Evolutionary conservation across 129 eudicot species (phyloP).

Genomic region (Centrapalus pauciflorus): DNA sequence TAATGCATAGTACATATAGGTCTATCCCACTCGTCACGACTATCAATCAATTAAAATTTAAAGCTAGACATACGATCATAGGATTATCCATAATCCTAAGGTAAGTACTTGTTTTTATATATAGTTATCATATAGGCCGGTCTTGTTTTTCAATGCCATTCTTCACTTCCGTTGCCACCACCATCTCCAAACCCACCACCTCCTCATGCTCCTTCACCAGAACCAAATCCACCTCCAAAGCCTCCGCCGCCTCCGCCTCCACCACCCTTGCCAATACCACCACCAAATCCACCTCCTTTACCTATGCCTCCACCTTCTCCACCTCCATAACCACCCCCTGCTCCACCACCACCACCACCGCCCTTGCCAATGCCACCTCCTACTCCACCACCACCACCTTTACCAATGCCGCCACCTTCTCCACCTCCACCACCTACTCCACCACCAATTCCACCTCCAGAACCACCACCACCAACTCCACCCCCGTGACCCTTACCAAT

Average conservation of each 20-base stretch:
- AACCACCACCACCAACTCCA: background rate
- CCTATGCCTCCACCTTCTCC: background rate
- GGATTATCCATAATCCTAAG: too few relatives aligned
- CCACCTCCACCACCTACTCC: background rate
- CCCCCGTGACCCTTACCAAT: background rate
- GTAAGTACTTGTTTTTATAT: background rate
- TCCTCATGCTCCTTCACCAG: background rate
- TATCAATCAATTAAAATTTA: background rate
- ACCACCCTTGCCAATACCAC: background rate
- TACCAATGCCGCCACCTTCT: background rate
- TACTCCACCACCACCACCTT: background rate
- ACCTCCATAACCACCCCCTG: background rate
- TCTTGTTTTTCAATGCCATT: background rate
- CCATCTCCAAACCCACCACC: background rate
- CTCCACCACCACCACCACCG: background rate
- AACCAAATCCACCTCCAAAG: background rate
- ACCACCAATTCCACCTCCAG: background rate
- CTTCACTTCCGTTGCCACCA: background rate
- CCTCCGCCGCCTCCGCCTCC: background rate
- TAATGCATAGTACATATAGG: background rate
- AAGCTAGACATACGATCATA: too few relatives aligned
- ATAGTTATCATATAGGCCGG: background rate
- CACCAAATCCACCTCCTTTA: background rate
- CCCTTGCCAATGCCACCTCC: background rate
- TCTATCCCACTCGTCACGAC: background rate